Conservation (phyloP, 2,329 filamentous ascomycete genomes). For the Chaetomium globosum region DNA sequence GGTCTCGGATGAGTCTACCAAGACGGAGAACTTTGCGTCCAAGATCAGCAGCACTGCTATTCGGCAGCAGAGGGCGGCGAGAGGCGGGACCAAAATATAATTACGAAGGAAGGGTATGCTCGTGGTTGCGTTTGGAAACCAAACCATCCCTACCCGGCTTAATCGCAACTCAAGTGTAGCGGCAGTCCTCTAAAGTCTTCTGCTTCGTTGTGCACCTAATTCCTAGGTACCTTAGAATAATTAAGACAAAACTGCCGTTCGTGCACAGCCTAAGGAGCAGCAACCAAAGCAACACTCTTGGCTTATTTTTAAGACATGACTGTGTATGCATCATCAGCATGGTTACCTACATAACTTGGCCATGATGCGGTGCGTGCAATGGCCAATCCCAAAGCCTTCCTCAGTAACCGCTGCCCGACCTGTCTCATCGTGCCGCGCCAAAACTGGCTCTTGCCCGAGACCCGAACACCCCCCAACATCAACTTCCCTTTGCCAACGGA, state of each 20-base stretch:
- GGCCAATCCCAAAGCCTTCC: not conserved
- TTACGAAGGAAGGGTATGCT: not conserved
- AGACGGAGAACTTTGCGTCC: constrained; percentile 66
- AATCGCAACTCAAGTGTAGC: not conserved
- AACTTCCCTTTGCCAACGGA: no score
- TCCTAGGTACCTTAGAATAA: not conserved
- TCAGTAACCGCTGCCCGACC: not conserved
- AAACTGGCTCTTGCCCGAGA: not conserved
- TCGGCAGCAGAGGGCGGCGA: constrained; percentile 52
- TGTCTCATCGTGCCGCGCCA: not conserved
- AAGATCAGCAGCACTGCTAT: constrained; percentile 95
- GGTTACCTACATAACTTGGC: no score
- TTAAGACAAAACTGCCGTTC: not conserved
- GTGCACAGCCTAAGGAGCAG: not conserved
- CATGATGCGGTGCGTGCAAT: not conserved
- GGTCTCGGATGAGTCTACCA: constrained; percentile 44
- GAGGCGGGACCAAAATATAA: constrained; percentile 29
- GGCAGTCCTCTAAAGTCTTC: not conserved
- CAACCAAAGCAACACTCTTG: not conserved
- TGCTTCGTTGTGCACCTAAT: not conserved
- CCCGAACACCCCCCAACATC: not conserved
- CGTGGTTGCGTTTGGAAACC: not conserved
- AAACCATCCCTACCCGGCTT: not conserved
- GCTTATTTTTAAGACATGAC: not conserved
- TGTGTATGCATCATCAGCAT: no score